Evolutionary conservation across 2,329 filamentous ascomycete genomes (phyloP), one percentile per base, ranked within the genome.

Genomic region (Aschersonia sp.): DNA sequence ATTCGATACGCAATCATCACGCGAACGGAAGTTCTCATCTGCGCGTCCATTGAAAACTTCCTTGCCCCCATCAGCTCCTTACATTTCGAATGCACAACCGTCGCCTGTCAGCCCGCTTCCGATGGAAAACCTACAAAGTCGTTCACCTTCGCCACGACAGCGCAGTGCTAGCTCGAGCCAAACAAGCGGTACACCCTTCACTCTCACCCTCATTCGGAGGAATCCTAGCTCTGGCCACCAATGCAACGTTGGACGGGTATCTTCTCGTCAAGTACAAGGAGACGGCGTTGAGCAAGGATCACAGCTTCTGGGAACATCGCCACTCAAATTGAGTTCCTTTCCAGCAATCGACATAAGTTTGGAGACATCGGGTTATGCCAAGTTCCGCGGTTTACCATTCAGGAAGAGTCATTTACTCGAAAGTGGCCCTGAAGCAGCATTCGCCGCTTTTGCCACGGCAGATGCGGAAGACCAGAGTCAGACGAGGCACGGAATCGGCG

Each of bases 201-300:
- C 69, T 2, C 63, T 80, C 11, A 81, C 78, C 0, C 62, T 89
- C 11, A 87, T 88, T 55, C 79, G 84, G n/a, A 76, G 84, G 52
- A 81, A 88, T 58, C 82, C 82, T 1, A 70, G 73, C 29, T 77
- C 80, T 7, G 78, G 79, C 6, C 71, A 71, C 47, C 84, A 88
- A 60, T 87, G 83, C 83, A 88, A 88, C 57, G 73, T 88, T 10
- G 84, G 80, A 29, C 79, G 72, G 47, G 72, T 87, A 45, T 73
- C 71, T 2, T 77, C 74, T 0, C 70, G 70, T 49, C 72, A 76
- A 51, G 59, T 69, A 11, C 70, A 74, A 43, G 54, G 56, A 1
- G 58, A 56, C 5, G 53, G 51, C 9, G 52, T 50, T 6, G 54
- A 50, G 31, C 56, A 50, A 45, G 54, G 30, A 44, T 57, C 49